phyloP scores from a whole-genome alignment of 208 protist genomes.

The Porcisia hertigi region DNA sequence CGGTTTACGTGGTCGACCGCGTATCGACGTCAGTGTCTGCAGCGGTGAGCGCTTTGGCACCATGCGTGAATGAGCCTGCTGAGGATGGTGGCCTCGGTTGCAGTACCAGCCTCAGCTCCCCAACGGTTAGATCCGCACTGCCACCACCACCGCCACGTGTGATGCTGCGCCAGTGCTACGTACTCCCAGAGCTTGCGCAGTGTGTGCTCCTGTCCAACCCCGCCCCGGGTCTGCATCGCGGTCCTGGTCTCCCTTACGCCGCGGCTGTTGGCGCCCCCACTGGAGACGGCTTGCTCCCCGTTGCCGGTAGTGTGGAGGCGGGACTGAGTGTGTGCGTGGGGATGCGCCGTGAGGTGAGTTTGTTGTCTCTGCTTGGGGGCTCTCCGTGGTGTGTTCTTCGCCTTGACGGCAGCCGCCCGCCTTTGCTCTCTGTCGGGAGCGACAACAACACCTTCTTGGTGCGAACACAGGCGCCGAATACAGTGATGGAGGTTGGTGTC shows the following conservation, averaged over 20 bases:
- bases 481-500: slow-evolving; percentile 34
- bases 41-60: neutral
- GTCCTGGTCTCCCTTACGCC: neutral
- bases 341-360: slow-evolving; percentile 61
- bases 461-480: slow-evolving; percentile 27
- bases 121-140: neutral
- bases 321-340: slow-evolving; percentile 65
- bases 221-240: slow-evolving; percentile 2
- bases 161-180: slow-evolving; percentile 31
- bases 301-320: slow-evolving; percentile 20
- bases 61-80: neutral
- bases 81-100: neutral
- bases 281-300: neutral
- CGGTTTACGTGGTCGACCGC: slow-evolving; percentile 30
- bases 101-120: neutral
- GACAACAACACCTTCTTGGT: slow-evolving; percentile 36
- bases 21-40: slow-evolving; percentile 14
- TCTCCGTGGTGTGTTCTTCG: slow-evolving; percentile 54
- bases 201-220: slow-evolving; percentile 38
- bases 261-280: neutral
- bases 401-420: slow-evolving; percentile 37
- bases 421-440: slow-evolving; percentile 33
- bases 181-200: slow-evolving; percentile 59
- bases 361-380: slow-evolving; percentile 62
- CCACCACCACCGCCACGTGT: slow-evolving; percentile 17